Conservation (phyloP, 1,284 basidiomycete genomes). For the Apiotrichum brassicae region DNA sequence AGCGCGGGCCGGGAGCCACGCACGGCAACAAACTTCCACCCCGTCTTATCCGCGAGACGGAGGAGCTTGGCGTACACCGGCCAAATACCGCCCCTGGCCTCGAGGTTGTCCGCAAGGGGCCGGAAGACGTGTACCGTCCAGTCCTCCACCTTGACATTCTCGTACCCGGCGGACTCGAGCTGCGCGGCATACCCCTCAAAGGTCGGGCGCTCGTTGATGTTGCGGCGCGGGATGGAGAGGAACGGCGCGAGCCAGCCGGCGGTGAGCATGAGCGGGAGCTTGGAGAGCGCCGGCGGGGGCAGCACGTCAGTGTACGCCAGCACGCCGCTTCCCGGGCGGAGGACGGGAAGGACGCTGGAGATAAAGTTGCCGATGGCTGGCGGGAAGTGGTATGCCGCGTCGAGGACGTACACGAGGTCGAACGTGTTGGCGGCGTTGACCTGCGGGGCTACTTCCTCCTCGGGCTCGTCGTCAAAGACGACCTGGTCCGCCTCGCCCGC, state of each 20-base stretch:
- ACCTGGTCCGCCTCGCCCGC: not conserved
- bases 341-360: slow-evolving; percentile 49
- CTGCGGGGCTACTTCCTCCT: not conserved
- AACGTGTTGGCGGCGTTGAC: slow-evolving; percentile 23
- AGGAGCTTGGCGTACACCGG: slow-evolving; percentile 52
- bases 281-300: slow-evolving; percentile 21
- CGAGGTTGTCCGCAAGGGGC: slow-evolving; percentile 54
- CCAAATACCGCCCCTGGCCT: slow-evolving; percentile 45
- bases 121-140: slow-evolving; percentile 59
- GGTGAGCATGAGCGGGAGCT: slow-evolving; percentile 17
- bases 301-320: slow-evolving; percentile 62
- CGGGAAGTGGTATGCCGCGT: slow-evolving; percentile 66
- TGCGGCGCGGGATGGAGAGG: slow-evolving; percentile 52
- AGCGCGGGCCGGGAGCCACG: slow-evolving; percentile 43
- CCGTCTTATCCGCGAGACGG: slow-evolving; percentile 45
- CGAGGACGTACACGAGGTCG: slow-evolving; percentile 51
- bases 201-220: slow-evolving; percentile 47
- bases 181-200: slow-evolving; percentile 51
- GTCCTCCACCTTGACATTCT: slow-evolving; percentile 56
- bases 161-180: slow-evolving; percentile 55
- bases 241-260: slow-evolving; percentile 28
- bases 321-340: slow-evolving; percentile 51
- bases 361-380: slow-evolving; percentile 53
- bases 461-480: slow-evolving; percentile 4
- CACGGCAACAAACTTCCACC: slow-evolving; percentile 57